Percentiles rank a stretch among this genome's conserved stretches.
Evolutionary conservation across 169 alveolate species (phyloP).

Genomic region (Cryptosporidium canis): DNA sequence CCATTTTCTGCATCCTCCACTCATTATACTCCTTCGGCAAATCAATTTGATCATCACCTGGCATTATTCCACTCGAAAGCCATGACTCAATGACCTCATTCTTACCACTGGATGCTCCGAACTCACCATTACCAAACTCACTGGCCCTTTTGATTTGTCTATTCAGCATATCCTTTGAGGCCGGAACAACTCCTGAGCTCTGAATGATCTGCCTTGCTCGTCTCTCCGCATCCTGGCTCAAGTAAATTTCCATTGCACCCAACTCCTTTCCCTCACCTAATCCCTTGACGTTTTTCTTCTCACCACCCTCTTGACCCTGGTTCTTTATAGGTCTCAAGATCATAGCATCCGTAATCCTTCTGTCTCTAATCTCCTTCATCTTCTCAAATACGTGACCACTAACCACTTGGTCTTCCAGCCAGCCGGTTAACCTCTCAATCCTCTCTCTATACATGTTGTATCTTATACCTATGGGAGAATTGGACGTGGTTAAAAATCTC

Average conservation of each 20-base stretch:
- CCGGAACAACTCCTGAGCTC: constrained; percentile 22
- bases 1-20: constrained; percentile 29
- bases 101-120: neutral
- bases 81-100: constrained; percentile 20
- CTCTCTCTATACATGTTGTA: constrained; percentile 55
- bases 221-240: constrained; percentile 65
- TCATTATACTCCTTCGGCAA: constrained; percentile 44
- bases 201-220: constrained; percentile 46
- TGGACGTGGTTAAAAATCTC: neutral
- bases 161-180: neutral
- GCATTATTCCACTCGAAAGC: constrained; percentile 66
- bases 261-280: constrained; percentile 1
- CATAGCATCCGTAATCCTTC: constrained; percentile 57
- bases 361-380: constrained; percentile 66
- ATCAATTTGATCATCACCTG: constrained; percentile 55
- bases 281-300: neutral
- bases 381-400: constrained; percentile 62
- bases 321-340: constrained; percentile 21
- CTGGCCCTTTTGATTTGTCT: neutral
- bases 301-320: neutral
- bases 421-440: constrained; percentile 61
- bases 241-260: constrained; percentile 51
- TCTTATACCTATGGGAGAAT: constrained; percentile 28
- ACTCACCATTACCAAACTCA: neutral
- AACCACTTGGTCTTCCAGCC: constrained; percentile 71